Evolutionary conservation across 768 basidiomycete species (phyloP).

Genomic region (Coprinopsis marcescibilis): DNA sequence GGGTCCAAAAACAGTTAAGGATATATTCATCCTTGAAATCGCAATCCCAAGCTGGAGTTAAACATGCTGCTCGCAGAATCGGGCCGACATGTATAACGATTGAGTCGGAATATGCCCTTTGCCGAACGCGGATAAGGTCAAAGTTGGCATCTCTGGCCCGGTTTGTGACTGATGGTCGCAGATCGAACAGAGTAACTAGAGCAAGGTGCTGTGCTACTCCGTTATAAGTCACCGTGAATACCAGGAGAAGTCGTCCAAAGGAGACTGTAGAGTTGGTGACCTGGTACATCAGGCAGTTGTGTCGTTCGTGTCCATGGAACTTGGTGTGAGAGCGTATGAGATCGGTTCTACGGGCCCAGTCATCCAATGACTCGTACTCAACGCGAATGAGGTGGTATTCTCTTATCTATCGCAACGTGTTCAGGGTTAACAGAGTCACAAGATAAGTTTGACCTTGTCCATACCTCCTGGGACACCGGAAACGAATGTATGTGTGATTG

Average conservation of each 20-base stretch:
- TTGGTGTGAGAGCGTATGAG: neutral
- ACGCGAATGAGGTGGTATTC: conserved; percentile 24
- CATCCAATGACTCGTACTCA: conserved; percentile 13
- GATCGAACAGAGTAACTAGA: conserved; percentile 12
- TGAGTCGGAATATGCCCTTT: neutral
- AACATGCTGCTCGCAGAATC: conserved; percentile 11
- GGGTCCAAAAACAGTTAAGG: neutral
- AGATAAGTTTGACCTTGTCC: neutral
- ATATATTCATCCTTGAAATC: neutral
- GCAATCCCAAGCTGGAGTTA: neutral
- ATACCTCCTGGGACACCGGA: too few relatives aligned
- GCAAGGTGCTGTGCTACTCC: conserved; percentile 4
- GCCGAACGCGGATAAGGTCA: neutral
- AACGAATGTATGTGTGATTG: too few relatives aligned
- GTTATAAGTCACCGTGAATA: neutral
- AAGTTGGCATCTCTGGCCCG: conserved; percentile 7
- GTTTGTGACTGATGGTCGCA: neutral
- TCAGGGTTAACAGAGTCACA: neutral
- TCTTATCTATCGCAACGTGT: neutral
- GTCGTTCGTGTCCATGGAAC: neutral
- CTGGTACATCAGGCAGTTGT: neutral
- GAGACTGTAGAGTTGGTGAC: neutral
- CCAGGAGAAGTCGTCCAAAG: neutral
- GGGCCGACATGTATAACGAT: conserved; percentile 8
- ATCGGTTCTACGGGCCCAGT: neutral